These are phyloP conservation scores for Paragyromitra xinjiangensis DNA, from an alignment of 495 filamentous ascomycete species.

Conservation along the genomic window DNA sequence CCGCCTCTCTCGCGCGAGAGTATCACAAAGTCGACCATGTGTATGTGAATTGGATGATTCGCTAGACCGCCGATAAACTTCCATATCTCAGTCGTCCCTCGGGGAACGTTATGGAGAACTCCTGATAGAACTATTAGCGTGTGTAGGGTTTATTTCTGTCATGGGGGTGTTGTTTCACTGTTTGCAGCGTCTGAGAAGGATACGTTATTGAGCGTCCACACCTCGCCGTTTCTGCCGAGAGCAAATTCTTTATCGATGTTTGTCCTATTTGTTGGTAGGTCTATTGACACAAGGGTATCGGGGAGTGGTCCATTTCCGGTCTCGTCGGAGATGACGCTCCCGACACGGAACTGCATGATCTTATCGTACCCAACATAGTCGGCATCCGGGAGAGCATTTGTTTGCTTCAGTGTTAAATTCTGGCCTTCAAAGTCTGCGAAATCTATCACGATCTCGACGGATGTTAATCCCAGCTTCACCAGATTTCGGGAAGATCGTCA, in stretches of 20 bases:
- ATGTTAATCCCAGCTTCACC: neutral
- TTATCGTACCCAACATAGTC: conserved; percentile 64
- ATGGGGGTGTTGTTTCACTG: conserved; percentile 18
- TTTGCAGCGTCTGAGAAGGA: conserved; percentile 64
- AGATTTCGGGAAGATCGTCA: neutral
- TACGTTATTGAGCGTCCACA: conserved; percentile 65
- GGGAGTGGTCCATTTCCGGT: conserved; percentile 49
- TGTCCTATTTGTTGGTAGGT: conserved; percentile 42
- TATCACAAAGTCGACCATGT: conserved; percentile 68
- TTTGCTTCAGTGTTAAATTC: conserved; percentile 64
- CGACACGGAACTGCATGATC: conserved; percentile 67
- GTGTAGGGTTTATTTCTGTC: neutral
- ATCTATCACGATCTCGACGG: conserved; percentile 61
- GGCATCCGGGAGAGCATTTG: conserved; percentile 60
- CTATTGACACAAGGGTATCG: conserved; percentile 34
- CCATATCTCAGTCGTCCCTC: conserved; percentile 66
- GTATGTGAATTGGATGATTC: conserved; percentile 69
- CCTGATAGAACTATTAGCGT: conserved; percentile 43
- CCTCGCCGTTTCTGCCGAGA: conserved; percentile 59
- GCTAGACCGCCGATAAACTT: conserved; percentile 61
- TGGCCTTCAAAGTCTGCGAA: conserved; percentile 63
- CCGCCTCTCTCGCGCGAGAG: conserved; percentile 57
- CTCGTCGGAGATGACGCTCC: conserved; percentile 57
- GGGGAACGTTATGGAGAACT: conserved; percentile 63
- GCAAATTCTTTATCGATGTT: conserved; percentile 62